A percentile compares a stretch with the other conserved stretches of the same genome.
phyloP scores from a whole-genome alignment of 192 early-diverging fungal genomes.

The Entophlyctis helioformis region DNA sequence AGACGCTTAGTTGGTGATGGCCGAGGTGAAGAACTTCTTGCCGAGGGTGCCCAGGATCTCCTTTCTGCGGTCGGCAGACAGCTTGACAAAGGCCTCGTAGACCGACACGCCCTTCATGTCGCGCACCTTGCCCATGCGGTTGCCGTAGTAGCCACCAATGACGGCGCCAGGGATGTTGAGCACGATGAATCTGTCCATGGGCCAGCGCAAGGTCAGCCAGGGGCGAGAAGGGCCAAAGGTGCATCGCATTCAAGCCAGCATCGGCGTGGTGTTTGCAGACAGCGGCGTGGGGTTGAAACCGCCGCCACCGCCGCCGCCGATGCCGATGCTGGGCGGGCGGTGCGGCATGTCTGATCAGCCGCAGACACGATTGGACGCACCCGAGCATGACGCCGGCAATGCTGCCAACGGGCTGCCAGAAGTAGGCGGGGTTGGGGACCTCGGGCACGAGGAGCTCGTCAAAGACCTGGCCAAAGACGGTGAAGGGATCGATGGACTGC shows the following conservation, averaged over 20 bases:
- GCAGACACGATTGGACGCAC: conserved; percentile 6
- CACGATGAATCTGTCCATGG: conserved; percentile 23
- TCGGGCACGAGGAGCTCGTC: conserved; percentile 70
- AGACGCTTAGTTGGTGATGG: no score
- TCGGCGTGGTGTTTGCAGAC: no score
- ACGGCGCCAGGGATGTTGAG: conserved; percentile 38
- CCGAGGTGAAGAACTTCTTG: no score
- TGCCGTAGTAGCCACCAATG: conserved; percentile 24
- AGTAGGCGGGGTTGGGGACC: conserved; percentile 42
- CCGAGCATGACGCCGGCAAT: conserved; percentile 62
- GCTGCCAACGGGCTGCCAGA: conserved; percentile 57
- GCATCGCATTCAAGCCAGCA: no score
- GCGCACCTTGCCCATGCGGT: conserved; percentile 29
- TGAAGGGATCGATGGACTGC: conserved; percentile 40
- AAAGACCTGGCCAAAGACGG: conserved; percentile 67
- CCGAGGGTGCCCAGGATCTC: no score
- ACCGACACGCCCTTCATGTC: conserved; percentile 33
- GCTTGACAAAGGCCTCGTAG: conserved; percentile 31
- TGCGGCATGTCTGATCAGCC: neutral
- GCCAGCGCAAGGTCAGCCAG: no score
- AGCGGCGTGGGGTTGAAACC: no score
- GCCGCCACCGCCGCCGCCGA: no score
- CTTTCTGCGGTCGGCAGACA: no score
- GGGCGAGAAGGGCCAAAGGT: no score
- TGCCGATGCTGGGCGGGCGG: no score